Percentiles rank a stretch among this genome's conserved stretches.
Conservation (phyloP, 768 basidiomycete genomes). For the Pholiota molesta region DNA sequence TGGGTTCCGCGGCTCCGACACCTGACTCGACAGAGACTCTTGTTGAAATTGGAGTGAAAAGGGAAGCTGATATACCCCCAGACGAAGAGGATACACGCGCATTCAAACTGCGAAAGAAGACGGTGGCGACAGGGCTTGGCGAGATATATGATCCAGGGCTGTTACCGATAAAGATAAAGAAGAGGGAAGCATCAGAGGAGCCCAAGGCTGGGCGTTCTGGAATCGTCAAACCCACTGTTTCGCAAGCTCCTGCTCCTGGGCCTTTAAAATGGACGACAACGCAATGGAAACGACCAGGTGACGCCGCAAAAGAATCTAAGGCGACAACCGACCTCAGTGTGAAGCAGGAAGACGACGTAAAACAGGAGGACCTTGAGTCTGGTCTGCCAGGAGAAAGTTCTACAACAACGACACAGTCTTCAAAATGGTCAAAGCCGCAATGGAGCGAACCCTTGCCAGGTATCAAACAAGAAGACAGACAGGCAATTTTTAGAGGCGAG, state of each 20-base stretch:
- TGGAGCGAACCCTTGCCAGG: slow-evolving; percentile 31
- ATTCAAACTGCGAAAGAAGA: slow-evolving; percentile 74
- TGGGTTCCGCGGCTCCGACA: slow-evolving; percentile 6
- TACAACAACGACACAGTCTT: not conserved
- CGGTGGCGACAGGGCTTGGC: slow-evolving; percentile 59
- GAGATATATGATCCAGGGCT: slow-evolving; percentile 83
- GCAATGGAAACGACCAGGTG: slow-evolving; percentile 23
- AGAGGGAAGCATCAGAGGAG: slow-evolving; percentile 43
- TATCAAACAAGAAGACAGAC: slow-evolving; percentile 21
- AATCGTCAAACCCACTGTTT: slow-evolving; percentile 10
- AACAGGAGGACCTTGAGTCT: slow-evolving; percentile 1
- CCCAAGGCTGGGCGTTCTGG: slow-evolving; percentile 22
- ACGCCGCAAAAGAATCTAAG: slow-evolving; percentile 2
- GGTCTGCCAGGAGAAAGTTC: not conserved
- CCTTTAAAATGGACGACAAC: slow-evolving; percentile 27
- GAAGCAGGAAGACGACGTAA: slow-evolving; percentile 4
- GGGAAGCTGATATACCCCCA: slow-evolving; percentile 38
- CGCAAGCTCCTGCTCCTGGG: slow-evolving; percentile 14
- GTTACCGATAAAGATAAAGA: slow-evolving; percentile 67
- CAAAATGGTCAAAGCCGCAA: slow-evolving; percentile 33
- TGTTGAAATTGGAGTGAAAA: slow-evolving; percentile 33
- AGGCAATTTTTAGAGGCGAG: slow-evolving; percentile 20
- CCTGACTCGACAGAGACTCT: slow-evolving; percentile 19
- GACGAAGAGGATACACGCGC: slow-evolving; percentile 58
- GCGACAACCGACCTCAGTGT: not conserved